Percentiles rank a stretch among this genome's conserved stretches.
phyloP scores from a whole-genome alignment of 192 early-diverging fungal species.

The Podila verticillata region DNA sequence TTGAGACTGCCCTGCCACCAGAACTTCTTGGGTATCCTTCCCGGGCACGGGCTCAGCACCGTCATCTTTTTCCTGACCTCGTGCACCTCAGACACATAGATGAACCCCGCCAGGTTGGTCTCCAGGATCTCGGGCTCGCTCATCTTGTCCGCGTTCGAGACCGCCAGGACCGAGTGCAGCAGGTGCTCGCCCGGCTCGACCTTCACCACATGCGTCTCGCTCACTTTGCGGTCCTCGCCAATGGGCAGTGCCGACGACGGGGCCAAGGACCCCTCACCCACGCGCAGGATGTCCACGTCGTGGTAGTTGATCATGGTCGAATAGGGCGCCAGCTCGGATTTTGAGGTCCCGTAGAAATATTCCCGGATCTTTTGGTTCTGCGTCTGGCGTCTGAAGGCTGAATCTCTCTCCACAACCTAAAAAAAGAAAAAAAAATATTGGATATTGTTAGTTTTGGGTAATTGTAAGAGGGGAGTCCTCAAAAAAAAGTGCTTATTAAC shows the following conservation, averaged over 20 bases:
- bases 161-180: constrained; percentile 86
- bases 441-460: too few species aligned
- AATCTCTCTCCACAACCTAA: constrained; percentile 90
- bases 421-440: background rate
- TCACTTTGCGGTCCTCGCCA: constrained; percentile 80
- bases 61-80: constrained; percentile 84
- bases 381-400: constrained; percentile 69
- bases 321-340: constrained; percentile 84
- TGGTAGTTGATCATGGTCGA: constrained; percentile 81
- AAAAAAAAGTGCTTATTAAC: background rate
- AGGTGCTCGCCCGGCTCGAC: constrained; percentile 86
- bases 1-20: constrained; percentile 86
- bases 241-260: constrained; percentile 93
- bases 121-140: constrained; percentile 67
- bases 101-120: constrained; percentile 77
- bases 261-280: constrained; percentile 81
- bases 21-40: constrained; percentile 85
- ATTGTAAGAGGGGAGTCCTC: too few species aligned
- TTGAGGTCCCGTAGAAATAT: constrained; percentile 94
- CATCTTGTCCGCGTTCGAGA: constrained; percentile 73
- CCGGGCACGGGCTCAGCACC: constrained; percentile 87
- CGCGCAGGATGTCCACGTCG: constrained; percentile 80
- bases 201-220: constrained; percentile 82
- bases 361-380: constrained; percentile 83
- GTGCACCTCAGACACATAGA: constrained; percentile 89